phyloP scores from a whole-genome alignment of 2,329 filamentous ascomycete species.

The Orbilia ellipsospora region DNA sequence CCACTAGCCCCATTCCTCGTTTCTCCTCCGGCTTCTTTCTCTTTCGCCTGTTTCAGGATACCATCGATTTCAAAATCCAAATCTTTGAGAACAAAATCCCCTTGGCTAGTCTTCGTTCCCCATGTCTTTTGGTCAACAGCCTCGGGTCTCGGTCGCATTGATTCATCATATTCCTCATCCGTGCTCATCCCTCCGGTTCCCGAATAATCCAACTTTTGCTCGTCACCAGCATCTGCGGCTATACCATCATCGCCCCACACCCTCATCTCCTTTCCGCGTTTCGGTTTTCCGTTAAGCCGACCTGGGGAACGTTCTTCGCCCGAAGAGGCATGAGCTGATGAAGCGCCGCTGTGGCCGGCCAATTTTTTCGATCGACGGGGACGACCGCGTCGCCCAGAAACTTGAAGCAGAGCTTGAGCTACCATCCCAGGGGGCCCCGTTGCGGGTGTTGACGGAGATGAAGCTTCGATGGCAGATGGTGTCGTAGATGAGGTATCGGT shows the following conservation, averaged over 20 bases:
- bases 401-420: conserved; percentile 69
- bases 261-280: conserved; percentile 80
- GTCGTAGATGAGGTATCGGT: conserved; percentile 5
- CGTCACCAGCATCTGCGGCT: conserved; percentile 83
- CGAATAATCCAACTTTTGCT: conserved; percentile 90
- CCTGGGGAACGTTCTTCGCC: conserved; percentile 78
- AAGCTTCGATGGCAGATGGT: conserved; percentile 13
- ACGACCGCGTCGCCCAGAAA: conserved; percentile 66
- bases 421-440: conserved; percentile 60
- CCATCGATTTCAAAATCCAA: conserved; percentile 91
- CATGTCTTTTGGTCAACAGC: conserved; percentile 81
- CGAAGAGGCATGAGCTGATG: conserved; percentile 76
- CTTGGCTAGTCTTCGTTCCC: conserved; percentile 85
- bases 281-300: conserved; percentile 63
- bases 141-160: conserved; percentile 71
- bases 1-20: conserved; percentile 80
- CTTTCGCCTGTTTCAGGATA: conserved; percentile 84
- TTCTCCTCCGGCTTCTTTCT: conserved; percentile 67
- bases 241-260: conserved; percentile 92
- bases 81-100: conserved; percentile 93
- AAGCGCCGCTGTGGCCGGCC: conserved; percentile 70
- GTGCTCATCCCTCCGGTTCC: conserved; percentile 67
- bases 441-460: conserved; percentile 72
- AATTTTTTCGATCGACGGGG: conserved; percentile 67
- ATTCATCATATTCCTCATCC: conserved; percentile 68